Conservation (phyloP, 192 early-diverging fungal species). For the Mortierella hygrophila region DNA sequence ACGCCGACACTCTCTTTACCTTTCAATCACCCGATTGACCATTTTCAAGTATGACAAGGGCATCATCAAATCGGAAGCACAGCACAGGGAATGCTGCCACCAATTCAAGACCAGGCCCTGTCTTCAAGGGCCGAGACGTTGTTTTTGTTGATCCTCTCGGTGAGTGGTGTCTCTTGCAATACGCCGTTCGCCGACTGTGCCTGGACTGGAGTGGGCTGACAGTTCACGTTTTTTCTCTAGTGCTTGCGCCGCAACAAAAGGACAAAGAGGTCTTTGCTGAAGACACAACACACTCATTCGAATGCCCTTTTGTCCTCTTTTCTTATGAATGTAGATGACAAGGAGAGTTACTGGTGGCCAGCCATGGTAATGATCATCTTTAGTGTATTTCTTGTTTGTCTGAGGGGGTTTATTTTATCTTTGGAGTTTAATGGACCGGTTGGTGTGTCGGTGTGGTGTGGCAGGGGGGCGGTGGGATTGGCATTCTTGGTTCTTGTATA, state of each 20-base stretch:
- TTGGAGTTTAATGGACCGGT: not conserved
- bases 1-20: not conserved
- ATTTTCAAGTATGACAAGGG: constrained; percentile 41
- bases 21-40: constrained; percentile 6
- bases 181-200: not conserved
- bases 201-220: not conserved
- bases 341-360: constrained; percentile 55
- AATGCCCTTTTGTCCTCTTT: not conserved
- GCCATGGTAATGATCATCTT: constrained; percentile 44
- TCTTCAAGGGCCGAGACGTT: constrained; percentile 54
- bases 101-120: constrained; percentile 37
- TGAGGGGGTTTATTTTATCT: not conserved
- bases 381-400: constrained; percentile 3
- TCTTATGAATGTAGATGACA: constrained; percentile 37
- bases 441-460: not conserved
- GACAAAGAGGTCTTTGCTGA: not conserved
- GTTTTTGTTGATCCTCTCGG: constrained; percentile 57
- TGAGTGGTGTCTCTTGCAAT: constrained; percentile 7
- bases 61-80: constrained; percentile 50
- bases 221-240: not conserved
- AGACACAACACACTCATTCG: not conserved
- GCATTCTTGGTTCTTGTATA: not conserved
- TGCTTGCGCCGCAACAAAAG: not conserved
- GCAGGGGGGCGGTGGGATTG: not conserved
- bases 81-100: constrained; percentile 20